Evolutionary conservation across 352 stramenopile species (phyloP), one percentile per base, ranked within the genome.

Genomic region (Albugo laibachii): DNA sequence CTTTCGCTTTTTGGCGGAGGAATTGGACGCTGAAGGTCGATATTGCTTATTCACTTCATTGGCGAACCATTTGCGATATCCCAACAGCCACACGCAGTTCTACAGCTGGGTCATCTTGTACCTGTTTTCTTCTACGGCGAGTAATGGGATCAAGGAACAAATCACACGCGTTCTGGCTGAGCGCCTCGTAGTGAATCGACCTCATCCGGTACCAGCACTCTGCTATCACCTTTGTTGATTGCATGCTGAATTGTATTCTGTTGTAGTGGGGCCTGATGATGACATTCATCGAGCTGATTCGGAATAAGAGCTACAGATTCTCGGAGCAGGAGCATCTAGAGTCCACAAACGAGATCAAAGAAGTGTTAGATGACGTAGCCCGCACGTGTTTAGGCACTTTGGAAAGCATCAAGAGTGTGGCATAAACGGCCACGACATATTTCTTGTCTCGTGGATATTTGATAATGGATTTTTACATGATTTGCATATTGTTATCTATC

Each of bases 201-300:
- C 95, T 44, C 95, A 99, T 57, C 95, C 95, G 49, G 65, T 80
- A 66, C 39, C 64, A 67, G 16, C 2, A 55, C 45, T 36, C 6
- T 38, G 14, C 48, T 6, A 45, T 16, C 38, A 35, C 13, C 40
- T 37, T 54, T 42, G 55, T 41, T 16, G 27, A 20, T 47, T 41
- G 13, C 48, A 54, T 12, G 44, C 35, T 60, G 15, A 52, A 14
- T 56, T 50, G 19, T 59, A 42, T 36, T 50, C 38, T 47, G 5
- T 18, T 59, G 21, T 44, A 69, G 53, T 98, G 93, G 93, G 93
- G 93, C 13, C 63, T 99, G 41, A 63, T 98, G 10, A 95, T 98
- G 49, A 99, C 95, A 11, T 99, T 99, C 63, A 98, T 99, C 47
- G 95, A 99, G 66, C 77, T 99, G 27, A 98, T 99, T 49, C 97